A percentile compares a stretch with the other conserved stretches of the same genome.
Conservation (phyloP, 179 eudicot species). For the Amaranthus tricolor region DNA sequence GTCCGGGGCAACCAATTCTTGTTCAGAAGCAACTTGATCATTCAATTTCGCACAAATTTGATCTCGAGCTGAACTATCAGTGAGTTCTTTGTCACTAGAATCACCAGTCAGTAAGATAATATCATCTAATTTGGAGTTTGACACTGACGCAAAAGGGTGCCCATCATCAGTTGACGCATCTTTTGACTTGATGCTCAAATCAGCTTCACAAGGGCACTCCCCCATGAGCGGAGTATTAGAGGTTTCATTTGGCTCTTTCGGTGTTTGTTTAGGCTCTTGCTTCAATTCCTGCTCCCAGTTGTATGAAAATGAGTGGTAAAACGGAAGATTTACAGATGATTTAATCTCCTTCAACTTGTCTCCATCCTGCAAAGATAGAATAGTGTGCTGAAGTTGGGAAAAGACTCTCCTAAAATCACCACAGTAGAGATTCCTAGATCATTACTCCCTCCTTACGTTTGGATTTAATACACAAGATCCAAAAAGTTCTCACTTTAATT, state of each 20-base stretch:
- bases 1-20: constrained; percentile 30
- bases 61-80: constrained; percentile 14
- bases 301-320: constrained; percentile 50
- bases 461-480: no score
- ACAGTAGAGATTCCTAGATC: no score
- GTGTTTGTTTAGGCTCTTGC: constrained; percentile 20
- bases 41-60: constrained; percentile 23
- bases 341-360: constrained; percentile 74
- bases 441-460: no score
- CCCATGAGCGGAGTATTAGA: constrained; percentile 1
- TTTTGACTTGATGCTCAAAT: constrained; percentile 31
- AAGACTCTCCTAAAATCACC: no score
- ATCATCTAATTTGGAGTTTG: constrained; percentile 35
- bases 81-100: constrained; percentile 38
- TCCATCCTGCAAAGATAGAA: constrained; percentile 37
- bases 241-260: constrained; percentile 28
- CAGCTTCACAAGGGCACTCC: constrained; percentile 18
- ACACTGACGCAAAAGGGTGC: constrained; percentile 11
- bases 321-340: constrained; percentile 76
- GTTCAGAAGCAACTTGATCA: constrained; percentile 17
- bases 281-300: constrained; percentile 27
- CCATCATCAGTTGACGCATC: constrained; percentile 41
- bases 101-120: constrained; percentile 46
- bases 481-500: no score
- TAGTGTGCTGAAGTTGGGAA: background rate